Base-by-base conservation (phyloP, 2,329 filamentous ascomycete genomes). In the Diaporthe citriasiana region DNA sequence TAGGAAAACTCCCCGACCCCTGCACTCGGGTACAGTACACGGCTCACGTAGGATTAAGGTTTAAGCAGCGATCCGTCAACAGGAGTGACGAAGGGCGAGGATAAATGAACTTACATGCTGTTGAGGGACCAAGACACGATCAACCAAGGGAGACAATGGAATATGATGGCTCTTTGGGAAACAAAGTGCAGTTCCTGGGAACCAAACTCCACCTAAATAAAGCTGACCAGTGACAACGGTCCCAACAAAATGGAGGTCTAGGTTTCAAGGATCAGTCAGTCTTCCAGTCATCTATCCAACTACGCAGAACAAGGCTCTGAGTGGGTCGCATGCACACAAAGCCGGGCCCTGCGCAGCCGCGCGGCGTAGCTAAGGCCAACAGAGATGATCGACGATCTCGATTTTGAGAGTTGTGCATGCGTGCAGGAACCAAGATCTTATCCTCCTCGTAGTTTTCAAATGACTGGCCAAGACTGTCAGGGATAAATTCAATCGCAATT, bases 21-120 rank as follows among this genome's bases (percentile, higher is more conserved):
- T 66, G 63, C 13, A 27, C 12, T 19, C 45, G 45, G 63, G 63
- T 66, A 66, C 63, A n/a, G 63, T 66, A 66, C 63, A 51, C 63
- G 27, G 42, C 8, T 25, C 27, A 5, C 63, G 22, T 38, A 51
- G 63, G 63, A 66, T 51, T 51, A 66, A 10, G 27, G 63, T 51
- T 51, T 17, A 66, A 33, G 63, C 45, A 38, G n/a, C 42, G 9
- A 6, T n/a, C 42, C 45, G 30, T 27, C 30, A 38, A 33, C 13
- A 15, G 45, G 27, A 22, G 45, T 3, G 3, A 50, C 7, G 22
- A 50, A 7, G 17, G 45, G 30, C 45, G 7, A 12, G 45, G 33
- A 22, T n/a, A 3, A 4, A 15, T 51, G 33, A n/a, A 22, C 19
- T 6, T 17, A 5, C 8, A 22, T 27, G n/a, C n/a, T 33, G 59